Base-by-base conservation (phyloP, 2,329 filamentous ascomycete genomes). In the Phaeosphaeriaceae sp. region DNA sequence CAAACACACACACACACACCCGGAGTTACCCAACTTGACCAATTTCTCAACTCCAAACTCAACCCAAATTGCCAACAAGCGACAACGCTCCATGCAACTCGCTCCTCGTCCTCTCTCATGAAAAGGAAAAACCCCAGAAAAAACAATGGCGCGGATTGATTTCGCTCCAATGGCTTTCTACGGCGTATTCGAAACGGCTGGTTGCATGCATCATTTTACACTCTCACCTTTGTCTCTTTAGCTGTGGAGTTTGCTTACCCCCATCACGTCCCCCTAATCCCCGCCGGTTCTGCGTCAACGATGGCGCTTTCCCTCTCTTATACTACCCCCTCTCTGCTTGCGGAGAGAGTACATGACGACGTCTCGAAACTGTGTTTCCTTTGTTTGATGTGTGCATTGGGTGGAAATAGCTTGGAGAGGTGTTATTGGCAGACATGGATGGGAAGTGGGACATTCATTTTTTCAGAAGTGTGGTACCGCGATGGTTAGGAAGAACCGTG, bases 271-370 rank as follows among this genome's bases (percentile, higher is more conserved):
- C 57, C 33, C 49, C 19, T 41, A 44, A 40, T 41, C 52, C 47
- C 44, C 25, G 9, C 42, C 54, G n/a, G 7, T 44, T 15, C n/a
- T 19, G 7, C 31, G 31, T 36, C 50, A 41, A 60, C 49, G 58
- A 58, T 48, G 52, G 53, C 44, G 41, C 53, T 58, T 55, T 51
- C 62, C 49, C 46, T 59, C 60, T 54, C 56, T 54, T 57, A 49
- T 60, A 60, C 53, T 21, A 45, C 36, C 55, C 62, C 64, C 65
- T 65, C 61, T 67, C 62, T 63, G 68, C 67, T 62, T 63, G 66
- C 66, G 47, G 62, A 67, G 68, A 69, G 70, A 74, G 70, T 74
- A 74, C 72, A 70, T 63, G 65, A 67, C 69, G 60, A 67, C 58
- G 10, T 36, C 44, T 45, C 58, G 70, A 74, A 71, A 71, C 71